Conservation (phyloP, 2,329 filamentous ascomycete species). For the Stagonosporopsis cucurbitacearum region DNA sequence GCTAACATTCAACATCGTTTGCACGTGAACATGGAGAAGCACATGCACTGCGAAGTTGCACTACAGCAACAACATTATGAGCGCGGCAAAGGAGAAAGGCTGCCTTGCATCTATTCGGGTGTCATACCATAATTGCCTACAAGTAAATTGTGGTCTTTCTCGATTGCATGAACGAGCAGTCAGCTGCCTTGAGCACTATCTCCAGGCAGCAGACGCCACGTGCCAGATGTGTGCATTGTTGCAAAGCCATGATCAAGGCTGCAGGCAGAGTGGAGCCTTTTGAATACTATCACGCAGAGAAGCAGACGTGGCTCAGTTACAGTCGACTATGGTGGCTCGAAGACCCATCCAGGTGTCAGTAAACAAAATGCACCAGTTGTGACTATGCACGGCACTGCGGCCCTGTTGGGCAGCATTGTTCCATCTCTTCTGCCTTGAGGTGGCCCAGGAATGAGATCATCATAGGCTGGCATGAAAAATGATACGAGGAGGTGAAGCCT, state of each 20-base stretch:
- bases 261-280: neutral
- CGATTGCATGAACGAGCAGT: slow-evolving; percentile 1
- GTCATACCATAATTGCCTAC: slow-evolving; percentile 2
- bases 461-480: neutral
- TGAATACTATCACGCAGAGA: neutral
- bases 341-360: slow-evolving; percentile 2
- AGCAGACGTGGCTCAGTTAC: neutral
- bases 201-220: slow-evolving; percentile 8
- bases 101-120: slow-evolving; percentile 11
- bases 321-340: neutral
- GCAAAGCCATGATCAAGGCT: neutral
- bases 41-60: neutral
- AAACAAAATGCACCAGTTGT: neutral
- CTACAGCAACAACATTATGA: neutral
- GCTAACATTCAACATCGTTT: neutral
- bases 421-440: slow-evolving; percentile 1
- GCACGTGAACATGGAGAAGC: slow-evolving; percentile 4
- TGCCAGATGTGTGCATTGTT: neutral
- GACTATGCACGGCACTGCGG: neutral
- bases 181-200: neutral
- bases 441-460: neutral
- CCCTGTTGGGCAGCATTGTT: slow-evolving; percentile 7
- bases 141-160: neutral
- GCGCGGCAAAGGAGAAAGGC: slow-evolving; percentile 2
- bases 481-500: slow-evolving; percentile 10